Conservation (phyloP, 2,329 filamentous ascomycete genomes). For the Zymoseptoria ardabiliae region DNA sequence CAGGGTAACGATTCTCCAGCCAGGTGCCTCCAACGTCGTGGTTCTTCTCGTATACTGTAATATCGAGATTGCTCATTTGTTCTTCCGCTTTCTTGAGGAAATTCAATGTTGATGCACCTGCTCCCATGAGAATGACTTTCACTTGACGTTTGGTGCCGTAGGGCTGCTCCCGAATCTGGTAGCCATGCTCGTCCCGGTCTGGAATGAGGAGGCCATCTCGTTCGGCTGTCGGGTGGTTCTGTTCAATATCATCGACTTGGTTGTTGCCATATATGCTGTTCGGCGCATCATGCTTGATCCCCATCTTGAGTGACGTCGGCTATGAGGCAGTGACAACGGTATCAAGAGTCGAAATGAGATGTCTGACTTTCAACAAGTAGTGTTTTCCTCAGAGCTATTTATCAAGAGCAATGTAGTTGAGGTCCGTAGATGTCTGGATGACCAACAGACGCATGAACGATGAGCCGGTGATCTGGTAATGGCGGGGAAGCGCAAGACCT, state of each 20-base stretch:
- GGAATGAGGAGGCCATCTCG: slow-evolving; percentile 30
- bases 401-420: no score
- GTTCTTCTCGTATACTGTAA: slow-evolving; percentile 34
- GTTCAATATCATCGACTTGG: slow-evolving; percentile 18
- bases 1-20: slow-evolving; percentile 33
- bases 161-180: slow-evolving; percentile 37
- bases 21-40: slow-evolving; percentile 31
- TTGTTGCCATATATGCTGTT: slow-evolving; percentile 16
- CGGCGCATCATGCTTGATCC: slow-evolving; percentile 20
- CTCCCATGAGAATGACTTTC: slow-evolving; percentile 38
- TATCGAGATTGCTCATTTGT: slow-evolving; percentile 34
- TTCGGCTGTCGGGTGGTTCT: slow-evolving; percentile 21
- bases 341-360: not conserved
- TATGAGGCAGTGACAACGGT: not conserved
- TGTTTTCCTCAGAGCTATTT: not conserved
- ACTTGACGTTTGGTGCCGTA: slow-evolving; percentile 37
- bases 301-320: slow-evolving; percentile 8
- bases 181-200: slow-evolving; percentile 34
- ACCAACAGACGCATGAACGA: not conserved
- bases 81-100: slow-evolving; percentile 40
- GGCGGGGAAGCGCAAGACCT: not conserved
- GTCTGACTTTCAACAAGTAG: not conserved
- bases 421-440: not conserved
- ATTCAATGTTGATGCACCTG: slow-evolving; percentile 37
- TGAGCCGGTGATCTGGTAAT: not conserved